Evolutionary conservation across 208 protist genomes (phyloP).

Genomic region (Crithidia expoeki): DNA sequence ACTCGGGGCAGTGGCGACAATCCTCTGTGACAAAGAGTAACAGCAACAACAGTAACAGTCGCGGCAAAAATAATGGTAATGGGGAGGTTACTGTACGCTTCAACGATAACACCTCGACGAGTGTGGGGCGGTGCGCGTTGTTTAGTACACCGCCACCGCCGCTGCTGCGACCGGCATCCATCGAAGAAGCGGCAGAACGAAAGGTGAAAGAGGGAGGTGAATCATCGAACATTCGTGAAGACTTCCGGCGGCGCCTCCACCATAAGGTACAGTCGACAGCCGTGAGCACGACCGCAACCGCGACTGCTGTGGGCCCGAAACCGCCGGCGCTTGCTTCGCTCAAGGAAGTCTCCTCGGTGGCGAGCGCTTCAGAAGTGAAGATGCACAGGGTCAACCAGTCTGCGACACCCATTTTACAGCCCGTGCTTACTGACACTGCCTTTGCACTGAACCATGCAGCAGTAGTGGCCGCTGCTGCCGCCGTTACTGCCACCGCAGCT

Average conservation of each 20-base stretch:
- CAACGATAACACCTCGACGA: background rate
- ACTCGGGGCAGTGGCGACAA: background rate
- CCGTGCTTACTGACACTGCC: background rate
- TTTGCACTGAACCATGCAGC: background rate
- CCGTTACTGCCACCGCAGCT: background rate
- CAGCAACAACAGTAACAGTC: background rate
- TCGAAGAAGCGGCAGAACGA: background rate
- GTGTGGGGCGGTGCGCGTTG: slow-evolving; percentile 4
- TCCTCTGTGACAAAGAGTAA: background rate
- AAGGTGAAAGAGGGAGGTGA: background rate
- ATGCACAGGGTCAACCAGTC: background rate
- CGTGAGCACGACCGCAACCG: background rate
- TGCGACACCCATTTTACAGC: background rate
- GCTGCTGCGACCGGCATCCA: background rate
- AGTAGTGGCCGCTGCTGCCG: background rate
- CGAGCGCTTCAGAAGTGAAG: background rate
- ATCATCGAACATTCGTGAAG: background rate
- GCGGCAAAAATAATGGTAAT: background rate
- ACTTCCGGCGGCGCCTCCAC: background rate
- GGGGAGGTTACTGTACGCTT: background rate
- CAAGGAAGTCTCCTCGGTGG: background rate
- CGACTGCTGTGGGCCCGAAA: background rate
- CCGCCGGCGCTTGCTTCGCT: slow-evolving; percentile 5
- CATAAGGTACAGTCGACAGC: background rate
- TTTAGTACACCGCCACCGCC: slow-evolving; percentile 1